Conservation (phyloP, 495 filamentous ascomycete species). For the Hyaloscypha hepaticicola region DNA sequence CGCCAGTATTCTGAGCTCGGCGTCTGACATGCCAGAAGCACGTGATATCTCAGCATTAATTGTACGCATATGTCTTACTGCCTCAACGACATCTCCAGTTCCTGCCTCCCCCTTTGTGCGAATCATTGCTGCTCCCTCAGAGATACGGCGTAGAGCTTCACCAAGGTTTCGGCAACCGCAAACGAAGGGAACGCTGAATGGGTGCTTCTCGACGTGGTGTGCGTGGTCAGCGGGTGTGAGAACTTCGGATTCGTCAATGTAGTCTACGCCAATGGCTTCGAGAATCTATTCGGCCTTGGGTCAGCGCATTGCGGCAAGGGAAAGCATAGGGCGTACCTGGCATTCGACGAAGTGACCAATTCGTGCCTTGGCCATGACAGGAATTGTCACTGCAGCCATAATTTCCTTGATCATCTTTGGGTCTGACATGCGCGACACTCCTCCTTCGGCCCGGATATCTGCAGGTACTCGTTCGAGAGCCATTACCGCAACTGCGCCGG, state of each 20-base stretch:
- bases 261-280: slow-evolving; percentile 91
- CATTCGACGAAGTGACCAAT: slow-evolving; percentile 98
- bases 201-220: slow-evolving; percentile 88
- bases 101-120: slow-evolving; percentile 97
- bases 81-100: slow-evolving; percentile 97
- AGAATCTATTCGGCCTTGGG: slow-evolving; percentile 62
- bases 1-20: slow-evolving; percentile 72
- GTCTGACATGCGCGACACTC: slow-evolving; percentile 97
- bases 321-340: slow-evolving; percentile 51
- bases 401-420: slow-evolving; percentile 95
- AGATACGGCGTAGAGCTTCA: slow-evolving; percentile 88
- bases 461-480: slow-evolving; percentile 96
- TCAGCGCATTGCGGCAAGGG: neutral
- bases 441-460: slow-evolving; percentile 89
- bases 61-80: slow-evolving; percentile 92
- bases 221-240: slow-evolving; percentile 89
- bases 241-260: slow-evolving; percentile 97
- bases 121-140: slow-evolving; percentile 97
- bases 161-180: slow-evolving; percentile 96
- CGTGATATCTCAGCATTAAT: slow-evolving; percentile 80
- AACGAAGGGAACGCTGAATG: slow-evolving; percentile 86
- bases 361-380: slow-evolving; percentile 98
- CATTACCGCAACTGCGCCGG: slow-evolving; percentile 96
- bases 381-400: slow-evolving; percentile 94
- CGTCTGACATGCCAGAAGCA: slow-evolving; percentile 60